Evolutionary conservation across 73 alveolate genomes (phyloP).

Genomic region (Paramecium sonneborni): DNA sequence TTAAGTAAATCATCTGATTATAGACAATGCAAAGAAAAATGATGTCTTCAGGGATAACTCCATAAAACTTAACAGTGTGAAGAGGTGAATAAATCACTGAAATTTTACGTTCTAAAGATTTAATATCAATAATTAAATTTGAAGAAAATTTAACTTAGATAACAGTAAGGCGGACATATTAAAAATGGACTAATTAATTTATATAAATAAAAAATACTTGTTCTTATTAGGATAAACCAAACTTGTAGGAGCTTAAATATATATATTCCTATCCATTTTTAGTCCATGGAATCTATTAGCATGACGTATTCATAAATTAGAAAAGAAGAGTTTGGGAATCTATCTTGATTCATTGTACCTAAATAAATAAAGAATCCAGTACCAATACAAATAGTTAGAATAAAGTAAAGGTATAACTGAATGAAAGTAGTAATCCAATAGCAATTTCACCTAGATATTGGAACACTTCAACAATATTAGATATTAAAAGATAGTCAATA

Average conservation of each 20-base stretch:
- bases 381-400: slow-evolving; percentile 83
- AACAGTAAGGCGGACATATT: neutral
- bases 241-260: neutral
- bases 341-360: slow-evolving; percentile 84
- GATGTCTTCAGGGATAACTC: neutral
- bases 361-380: slow-evolving; percentile 85
- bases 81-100: neutral
- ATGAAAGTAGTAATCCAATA: slow-evolving; percentile 82
- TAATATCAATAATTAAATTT: neutral
- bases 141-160: neutral
- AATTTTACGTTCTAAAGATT: slow-evolving; percentile 48
- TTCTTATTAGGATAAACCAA: neutral
- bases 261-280: neutral
- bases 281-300: neutral
- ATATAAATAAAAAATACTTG: neutral
- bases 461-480: slow-evolving; percentile 86
- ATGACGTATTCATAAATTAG: slow-evolving; percentile 69
- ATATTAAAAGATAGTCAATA: slow-evolving; percentile 75
- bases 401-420: slow-evolving; percentile 84
- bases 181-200: slow-evolving; percentile 12
- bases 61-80: neutral
- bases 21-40: neutral
- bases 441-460: slow-evolving; percentile 83
- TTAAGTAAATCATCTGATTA: too few relatives aligned
- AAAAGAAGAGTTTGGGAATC: slow-evolving; percentile 71